Evolutionary conservation across 805 yeast genomes (phyloP).

Genomic region (Wickerhamomyces silvicola): DNA sequence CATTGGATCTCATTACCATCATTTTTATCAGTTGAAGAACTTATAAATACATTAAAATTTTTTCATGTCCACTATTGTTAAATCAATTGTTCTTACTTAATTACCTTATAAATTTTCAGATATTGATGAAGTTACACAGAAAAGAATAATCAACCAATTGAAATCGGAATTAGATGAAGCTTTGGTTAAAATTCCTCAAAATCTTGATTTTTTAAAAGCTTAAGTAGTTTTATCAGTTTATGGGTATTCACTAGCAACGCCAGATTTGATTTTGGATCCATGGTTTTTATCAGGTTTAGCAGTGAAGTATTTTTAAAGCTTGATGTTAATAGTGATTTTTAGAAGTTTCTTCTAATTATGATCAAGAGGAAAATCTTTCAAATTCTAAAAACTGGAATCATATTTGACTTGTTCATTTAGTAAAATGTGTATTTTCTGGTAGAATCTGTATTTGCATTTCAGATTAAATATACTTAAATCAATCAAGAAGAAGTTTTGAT

Average conservation of each 20-base stretch:
- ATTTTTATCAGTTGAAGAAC: slow-evolving; percentile 36
- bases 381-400: slow-evolving; percentile 67
- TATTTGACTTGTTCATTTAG: slow-evolving; percentile 57
- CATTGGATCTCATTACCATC: slow-evolving; percentile 74
- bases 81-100: slow-evolving; percentile 21
- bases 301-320: slow-evolving; percentile 54
- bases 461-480: slow-evolving; percentile 52
- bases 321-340: slow-evolving; percentile 27
- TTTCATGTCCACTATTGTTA: slow-evolving; percentile 56
- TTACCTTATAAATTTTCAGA: slow-evolving; percentile 15
- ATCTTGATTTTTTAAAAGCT: slow-evolving; percentile 61
- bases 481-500: slow-evolving; percentile 52
- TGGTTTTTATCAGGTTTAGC: slow-evolving; percentile 68
- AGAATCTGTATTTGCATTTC: slow-evolving; percentile 53
- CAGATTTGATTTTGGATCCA: slow-evolving; percentile 50
- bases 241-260: slow-evolving; percentile 53
- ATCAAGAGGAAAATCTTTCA: slow-evolving; percentile 46
- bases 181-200: slow-evolving; percentile 35
- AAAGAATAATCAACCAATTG: slow-evolving; percentile 39
- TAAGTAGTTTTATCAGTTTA: slow-evolving; percentile 60
- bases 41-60: slow-evolving; percentile 41
- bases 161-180: slow-evolving; percentile 41
- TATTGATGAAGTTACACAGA: slow-evolving; percentile 29
- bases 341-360: slow-evolving; percentile 10
- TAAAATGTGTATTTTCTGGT: slow-evolving; percentile 61